Evolutionary conservation across 2,329 filamentous ascomycete genomes (phyloP), one percentile per base, ranked within the genome.

Genomic region (Exserohilum turcica): DNA sequence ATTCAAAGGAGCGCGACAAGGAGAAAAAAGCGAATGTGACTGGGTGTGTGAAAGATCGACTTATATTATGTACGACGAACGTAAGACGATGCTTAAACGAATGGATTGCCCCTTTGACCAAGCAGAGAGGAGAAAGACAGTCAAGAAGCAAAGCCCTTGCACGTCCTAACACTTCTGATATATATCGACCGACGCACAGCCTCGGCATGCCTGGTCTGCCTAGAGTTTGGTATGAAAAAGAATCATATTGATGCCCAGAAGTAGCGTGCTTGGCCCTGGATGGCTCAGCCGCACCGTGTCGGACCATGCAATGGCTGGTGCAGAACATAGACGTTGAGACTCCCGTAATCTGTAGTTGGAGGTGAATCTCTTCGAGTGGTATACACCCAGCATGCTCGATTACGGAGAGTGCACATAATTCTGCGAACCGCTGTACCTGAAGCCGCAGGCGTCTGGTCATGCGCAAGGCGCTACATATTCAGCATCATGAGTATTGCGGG

Each of bases 61-160:
- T 10, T 24, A 16, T 43, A 57, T 51, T 48, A 45, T 31, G 21
- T 50, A 33, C 43, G 16, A 48, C 18, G 29, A 32, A 44, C 28
- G 16, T 24, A 49, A 56, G 47, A 48, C 31, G 29, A 27, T 48
- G 53, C 46, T 42, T 27, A 59, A 55, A 60, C 47, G 62, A 65
- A 43, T 63, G 63, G 58, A 33, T 27, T 47, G 43, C 52, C 50
- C 46, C 43, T 51, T 53, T 37, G 47, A 45, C 12, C 43, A 37
- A 21, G 38, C 47, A 53, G 56, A 45, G 55, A 57, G 39, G n/a
- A 51, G 52, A 53, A 53, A 36, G 53, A 43, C 43, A 35, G 48
- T 27, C 35, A 32, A 46, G 29, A 44, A 42, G n/a, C 13, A 45
- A 33, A 42, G 31, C 39, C 13, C 24, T 29, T 27, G 36, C 43